Evolutionary conservation across 345 rosid genomes (phyloP).

Genomic region (Ailanthus altissimus): DNA sequence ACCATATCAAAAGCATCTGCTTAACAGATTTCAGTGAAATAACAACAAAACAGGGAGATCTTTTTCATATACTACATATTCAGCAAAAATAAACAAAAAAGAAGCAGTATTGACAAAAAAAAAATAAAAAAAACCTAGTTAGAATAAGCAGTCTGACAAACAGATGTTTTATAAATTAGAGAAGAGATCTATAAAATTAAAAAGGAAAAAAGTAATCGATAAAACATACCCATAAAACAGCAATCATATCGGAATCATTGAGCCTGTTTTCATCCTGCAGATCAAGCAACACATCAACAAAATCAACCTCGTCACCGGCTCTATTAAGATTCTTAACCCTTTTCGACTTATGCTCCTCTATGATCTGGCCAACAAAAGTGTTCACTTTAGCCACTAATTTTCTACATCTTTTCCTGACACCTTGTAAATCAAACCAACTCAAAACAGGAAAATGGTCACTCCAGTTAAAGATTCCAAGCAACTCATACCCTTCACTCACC

Average conservation of each 20-base stretch:
- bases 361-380: constrained; percentile 55
- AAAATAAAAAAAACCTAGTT: constrained; percentile 1
- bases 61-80: no score
- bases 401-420: constrained; percentile 69
- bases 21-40: not conserved
- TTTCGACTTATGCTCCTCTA: constrained; percentile 57
- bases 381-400: constrained; percentile 55
- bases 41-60: not conserved
- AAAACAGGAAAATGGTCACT: constrained; percentile 78
- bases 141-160: not conserved
- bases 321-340: constrained; percentile 21
- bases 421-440: constrained; percentile 71
- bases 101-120: not conserved
- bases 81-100: not conserved
- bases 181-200: no score
- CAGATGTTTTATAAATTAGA: not conserved
- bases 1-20: constrained; percentile 17
- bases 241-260: constrained; percentile 70
- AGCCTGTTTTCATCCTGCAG: constrained; percentile 56
- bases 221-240: constrained; percentile 76
- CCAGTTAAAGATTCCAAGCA: constrained; percentile 80
- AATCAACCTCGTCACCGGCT: constrained; percentile 40
- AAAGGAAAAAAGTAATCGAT: no score
- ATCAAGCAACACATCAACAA: constrained; percentile 78
- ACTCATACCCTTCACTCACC: constrained; percentile 74